Conservation (phyloP, 2,329 filamentous ascomycete species). For the Microdochium bolleyi region DNA sequence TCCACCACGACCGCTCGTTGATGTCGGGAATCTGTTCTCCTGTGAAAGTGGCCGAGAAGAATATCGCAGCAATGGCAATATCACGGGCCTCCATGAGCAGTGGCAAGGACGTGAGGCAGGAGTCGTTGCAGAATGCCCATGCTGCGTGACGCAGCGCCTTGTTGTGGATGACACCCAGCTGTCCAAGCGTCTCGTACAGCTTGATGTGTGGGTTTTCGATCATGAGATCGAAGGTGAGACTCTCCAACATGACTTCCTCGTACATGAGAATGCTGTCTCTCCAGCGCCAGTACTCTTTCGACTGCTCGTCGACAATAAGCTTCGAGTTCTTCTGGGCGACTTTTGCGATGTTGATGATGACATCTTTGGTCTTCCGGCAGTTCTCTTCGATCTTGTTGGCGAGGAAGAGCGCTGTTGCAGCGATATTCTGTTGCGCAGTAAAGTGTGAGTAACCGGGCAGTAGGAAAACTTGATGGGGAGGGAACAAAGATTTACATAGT, state of each 20-base stretch:
- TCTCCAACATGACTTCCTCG: constrained; percentile 87
- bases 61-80: constrained; percentile 78
- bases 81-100: constrained; percentile 72
- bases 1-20: constrained; percentile 81
- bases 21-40: constrained; percentile 70
- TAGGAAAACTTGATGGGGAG: not conserved
- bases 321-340: constrained; percentile 92
- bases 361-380: constrained; percentile 87
- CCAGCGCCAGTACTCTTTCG: constrained; percentile 98
- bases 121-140: constrained; percentile 93
- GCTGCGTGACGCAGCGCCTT: constrained; percentile 76
- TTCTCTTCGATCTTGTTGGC: constrained; percentile 98
- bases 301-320: constrained; percentile 88
- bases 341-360: constrained; percentile 88
- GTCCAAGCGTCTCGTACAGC: constrained; percentile 72
- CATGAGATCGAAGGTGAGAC: constrained; percentile 87
- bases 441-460: not conserved
- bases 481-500: constrained; percentile 60
- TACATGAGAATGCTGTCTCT: constrained; percentile 86
- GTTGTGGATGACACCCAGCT: constrained; percentile 67
- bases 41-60: constrained; percentile 74
- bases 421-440: constrained; percentile 54
- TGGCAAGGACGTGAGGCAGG: constrained; percentile 75
- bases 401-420: constrained; percentile 84
- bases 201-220: constrained; percentile 81